Conservation (phyloP, 1,284 basidiomycete genomes). For the Waitea zeae region DNA sequence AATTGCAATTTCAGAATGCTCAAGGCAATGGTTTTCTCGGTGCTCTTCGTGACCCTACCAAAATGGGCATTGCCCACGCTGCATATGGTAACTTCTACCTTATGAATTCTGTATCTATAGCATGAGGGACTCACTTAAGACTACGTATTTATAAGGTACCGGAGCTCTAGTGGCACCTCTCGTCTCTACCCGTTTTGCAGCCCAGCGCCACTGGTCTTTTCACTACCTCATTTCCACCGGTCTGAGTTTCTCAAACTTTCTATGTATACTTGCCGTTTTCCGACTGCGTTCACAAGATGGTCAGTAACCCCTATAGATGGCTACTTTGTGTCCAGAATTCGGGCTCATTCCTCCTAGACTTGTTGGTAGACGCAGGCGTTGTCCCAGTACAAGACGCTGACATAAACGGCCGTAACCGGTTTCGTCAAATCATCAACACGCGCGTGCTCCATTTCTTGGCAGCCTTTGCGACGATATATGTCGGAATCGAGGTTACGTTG, state of each 20-base stretch:
- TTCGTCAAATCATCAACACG: constrained; percentile 35
- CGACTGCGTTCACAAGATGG: constrained; percentile 31
- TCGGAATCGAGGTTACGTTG: constrained; percentile 49
- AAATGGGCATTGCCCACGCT: constrained; percentile 39
- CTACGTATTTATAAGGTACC: constrained; percentile 26
- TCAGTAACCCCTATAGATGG: too few relatives aligned
- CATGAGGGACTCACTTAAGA: neutral
- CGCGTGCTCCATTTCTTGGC: constrained; percentile 39
- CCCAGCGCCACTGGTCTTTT: constrained; percentile 24
- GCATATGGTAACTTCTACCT: constrained; percentile 21
- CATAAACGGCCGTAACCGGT: too few relatives aligned
- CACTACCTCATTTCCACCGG: constrained; percentile 47
- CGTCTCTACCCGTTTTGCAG: constrained; percentile 49
- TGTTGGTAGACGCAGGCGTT: too few relatives aligned
- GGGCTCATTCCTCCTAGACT: too few relatives aligned
- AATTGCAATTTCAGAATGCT: too few relatives aligned
- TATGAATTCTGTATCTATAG: neutral
- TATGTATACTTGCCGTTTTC: constrained; percentile 30
- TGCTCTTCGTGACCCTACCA: constrained; percentile 24
- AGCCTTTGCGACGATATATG: constrained; percentile 47
- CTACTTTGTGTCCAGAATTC: too few relatives aligned
- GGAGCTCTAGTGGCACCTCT: constrained; percentile 54
- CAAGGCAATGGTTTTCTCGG: constrained; percentile 41
- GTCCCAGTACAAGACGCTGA: too few relatives aligned
- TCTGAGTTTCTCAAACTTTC: constrained; percentile 33